Conservation (phyloP, 106 monocot genomes). For the Dendrobium huoshanense region DNA sequence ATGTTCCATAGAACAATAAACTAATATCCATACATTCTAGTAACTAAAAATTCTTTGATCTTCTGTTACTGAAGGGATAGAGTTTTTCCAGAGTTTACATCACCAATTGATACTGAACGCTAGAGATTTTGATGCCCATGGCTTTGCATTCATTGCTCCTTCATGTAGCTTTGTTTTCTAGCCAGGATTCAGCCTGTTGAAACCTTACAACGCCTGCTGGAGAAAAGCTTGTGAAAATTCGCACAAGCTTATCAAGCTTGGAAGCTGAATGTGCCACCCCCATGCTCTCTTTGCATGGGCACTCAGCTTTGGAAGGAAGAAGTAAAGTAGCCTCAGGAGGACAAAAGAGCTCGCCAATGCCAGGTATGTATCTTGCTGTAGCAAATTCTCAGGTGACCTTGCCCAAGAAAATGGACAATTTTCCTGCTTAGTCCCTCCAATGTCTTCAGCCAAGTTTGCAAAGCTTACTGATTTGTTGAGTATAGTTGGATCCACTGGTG, state of each 20-base stretch:
- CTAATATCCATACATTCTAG: no score
- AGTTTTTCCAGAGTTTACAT: not conserved
- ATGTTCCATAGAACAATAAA: no score
- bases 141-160: not conserved
- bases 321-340: slow-evolving; percentile 34
- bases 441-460: slow-evolving; percentile 11
- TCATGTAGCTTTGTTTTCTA: not conserved
- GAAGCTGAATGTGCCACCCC: not conserved
- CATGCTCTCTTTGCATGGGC: not conserved
- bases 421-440: slow-evolving; percentile 23
- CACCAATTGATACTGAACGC: slow-evolving; percentile 3
- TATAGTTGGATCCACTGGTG: slow-evolving; percentile 12
- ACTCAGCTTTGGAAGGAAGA: slow-evolving; percentile 37
- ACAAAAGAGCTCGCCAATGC: slow-evolving; percentile 47
- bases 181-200: not conserved
- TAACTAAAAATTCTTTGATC: not conserved
- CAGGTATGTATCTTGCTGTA: slow-evolving; percentile 41
- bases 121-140: not conserved
- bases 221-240: slow-evolving; percentile 30
- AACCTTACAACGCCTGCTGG: slow-evolving; percentile 28
- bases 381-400: slow-evolving; percentile 70
- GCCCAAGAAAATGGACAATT: slow-evolving; percentile 86
- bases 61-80: not conserved
- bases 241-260: slow-evolving; percentile 22
- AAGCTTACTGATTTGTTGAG: slow-evolving; percentile 10